These are phyloP conservation scores for Populus hybrid DNA, from an alignment of 441 rosid genomes.

Conservation along the genomic window DNA sequence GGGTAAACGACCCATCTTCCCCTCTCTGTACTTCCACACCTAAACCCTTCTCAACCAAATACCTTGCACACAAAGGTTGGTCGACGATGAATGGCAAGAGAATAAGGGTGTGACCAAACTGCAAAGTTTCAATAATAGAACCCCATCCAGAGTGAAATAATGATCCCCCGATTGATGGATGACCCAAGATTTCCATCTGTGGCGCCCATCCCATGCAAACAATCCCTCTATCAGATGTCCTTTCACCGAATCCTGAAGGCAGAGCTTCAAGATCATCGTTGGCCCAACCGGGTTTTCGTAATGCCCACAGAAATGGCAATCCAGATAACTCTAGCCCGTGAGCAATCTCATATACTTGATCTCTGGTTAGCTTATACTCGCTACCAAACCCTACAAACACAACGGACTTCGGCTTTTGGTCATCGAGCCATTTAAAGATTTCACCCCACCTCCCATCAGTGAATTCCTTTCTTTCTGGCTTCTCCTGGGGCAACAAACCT, in stretches of 20 bases:
- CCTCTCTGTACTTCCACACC: slow-evolving; percentile 24
- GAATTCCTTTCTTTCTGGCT: not conserved
- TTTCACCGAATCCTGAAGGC: slow-evolving; percentile 17
- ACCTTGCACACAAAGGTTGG: slow-evolving; percentile 28
- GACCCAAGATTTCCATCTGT: slow-evolving; percentile 36
- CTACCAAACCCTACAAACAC: slow-evolving; percentile 21
- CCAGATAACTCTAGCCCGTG: slow-evolving; percentile 14
- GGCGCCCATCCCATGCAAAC: slow-evolving; percentile 33
- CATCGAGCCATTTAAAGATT: slow-evolving; percentile 15
- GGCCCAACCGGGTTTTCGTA: slow-evolving; percentile 20
- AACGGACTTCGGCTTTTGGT: slow-evolving; percentile 7
- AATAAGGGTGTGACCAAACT: slow-evolving; percentile 23
- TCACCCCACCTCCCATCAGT: not conserved
- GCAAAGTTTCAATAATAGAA: slow-evolving; percentile 24
- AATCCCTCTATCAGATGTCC: slow-evolving; percentile 14
- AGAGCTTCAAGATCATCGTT: slow-evolving; percentile 25
- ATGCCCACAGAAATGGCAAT: slow-evolving; percentile 17
- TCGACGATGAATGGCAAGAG: slow-evolving; percentile 26
- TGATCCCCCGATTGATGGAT: slow-evolving; percentile 28
- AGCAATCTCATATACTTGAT: slow-evolving; percentile 16
- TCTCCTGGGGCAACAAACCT: slow-evolving; percentile 5
- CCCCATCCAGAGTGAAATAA: slow-evolving; percentile 37
- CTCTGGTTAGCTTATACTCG: slow-evolving; percentile 14
- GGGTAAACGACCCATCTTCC: slow-evolving; percentile 21
- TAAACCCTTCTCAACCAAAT: slow-evolving; percentile 27